Conservation (phyloP, 345 rosid genomes). For the Salix suchowensis region DNA sequence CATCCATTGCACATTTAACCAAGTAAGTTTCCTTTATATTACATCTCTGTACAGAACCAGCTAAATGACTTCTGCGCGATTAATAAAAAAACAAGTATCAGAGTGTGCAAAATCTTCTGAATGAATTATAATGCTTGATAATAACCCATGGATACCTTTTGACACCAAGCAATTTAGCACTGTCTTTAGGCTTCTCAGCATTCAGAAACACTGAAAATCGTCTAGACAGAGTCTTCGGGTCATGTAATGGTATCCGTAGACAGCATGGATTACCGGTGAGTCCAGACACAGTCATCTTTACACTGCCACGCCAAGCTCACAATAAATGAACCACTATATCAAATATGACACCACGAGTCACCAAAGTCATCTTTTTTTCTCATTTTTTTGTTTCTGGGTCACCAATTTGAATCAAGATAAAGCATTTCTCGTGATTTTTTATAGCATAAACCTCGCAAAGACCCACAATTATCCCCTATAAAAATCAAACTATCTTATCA, state of each 20-base stretch:
- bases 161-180: slow-evolving; percentile 15
- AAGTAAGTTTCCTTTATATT: slow-evolving; percentile 17
- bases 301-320: background rate
- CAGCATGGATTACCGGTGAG: slow-evolving; percentile 50
- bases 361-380: too few relatives aligned
- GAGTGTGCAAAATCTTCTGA: background rate
- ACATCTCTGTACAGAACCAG: slow-evolving; percentile 30
- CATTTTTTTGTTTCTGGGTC: too few relatives aligned
- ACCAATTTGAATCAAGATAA: too few relatives aligned
- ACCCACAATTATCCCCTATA: too few relatives aligned
- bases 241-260: slow-evolving; percentile 32
- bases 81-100: slow-evolving; percentile 3
- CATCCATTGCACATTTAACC: slow-evolving; percentile 61
- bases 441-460: too few relatives aligned
- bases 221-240: slow-evolving; percentile 22
- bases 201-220: slow-evolving; percentile 29
- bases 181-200: slow-evolving; percentile 23
- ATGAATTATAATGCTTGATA: background rate
- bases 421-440: too few relatives aligned
- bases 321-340: background rate
- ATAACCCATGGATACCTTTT: slow-evolving; percentile 39
- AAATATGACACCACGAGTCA: too few relatives aligned
- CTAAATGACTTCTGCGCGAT: slow-evolving; percentile 25
- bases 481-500: too few relatives aligned
- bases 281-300: slow-evolving; percentile 61